These are phyloP conservation scores for Candida succiphila DNA, from an alignment of 805 yeast genomes.

Conservation along the genomic window DNA sequence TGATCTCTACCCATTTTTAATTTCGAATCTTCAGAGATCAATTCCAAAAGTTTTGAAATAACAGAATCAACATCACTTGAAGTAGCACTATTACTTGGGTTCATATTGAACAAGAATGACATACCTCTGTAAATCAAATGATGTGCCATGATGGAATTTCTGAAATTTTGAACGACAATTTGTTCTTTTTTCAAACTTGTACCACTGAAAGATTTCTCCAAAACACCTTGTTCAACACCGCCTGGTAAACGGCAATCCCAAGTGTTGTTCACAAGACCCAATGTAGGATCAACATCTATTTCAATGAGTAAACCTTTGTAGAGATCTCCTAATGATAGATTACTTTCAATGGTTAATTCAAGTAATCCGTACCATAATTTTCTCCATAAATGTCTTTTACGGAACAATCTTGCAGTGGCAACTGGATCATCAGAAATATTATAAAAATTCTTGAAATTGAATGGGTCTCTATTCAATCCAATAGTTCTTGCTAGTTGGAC, in stretches of 20 bases:
- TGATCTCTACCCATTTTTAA: constrained; percentile 15
- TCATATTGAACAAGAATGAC: constrained; percentile 24
- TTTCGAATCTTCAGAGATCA: constrained; percentile 20
- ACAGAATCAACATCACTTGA: constrained; percentile 20
- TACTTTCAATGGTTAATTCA: constrained; percentile 22
- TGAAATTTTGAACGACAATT: constrained; percentile 36
- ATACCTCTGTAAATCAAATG: constrained; percentile 29
- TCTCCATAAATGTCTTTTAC: constrained; percentile 29
- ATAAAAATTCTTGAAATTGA: constrained; percentile 26
- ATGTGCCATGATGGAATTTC: constrained; percentile 36
- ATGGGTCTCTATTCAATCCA: constrained; percentile 40
- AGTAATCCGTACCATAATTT: constrained; percentile 28
- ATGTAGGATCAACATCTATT: constrained; percentile 24
- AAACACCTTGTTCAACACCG: constrained; percentile 25
- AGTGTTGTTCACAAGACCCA: constrained; percentile 20
- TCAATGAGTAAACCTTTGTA: constrained; percentile 26
- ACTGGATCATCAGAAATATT: constrained; percentile 17
- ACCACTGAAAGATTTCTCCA: constrained; percentile 23
- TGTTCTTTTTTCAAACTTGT: constrained; percentile 27
- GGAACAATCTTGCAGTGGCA: constrained; percentile 20
- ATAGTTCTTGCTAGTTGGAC: constrained; percentile 35
- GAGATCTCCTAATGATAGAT: constrained; percentile 26
- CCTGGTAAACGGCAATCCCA: constrained; percentile 31
- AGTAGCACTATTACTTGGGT: constrained; percentile 25
- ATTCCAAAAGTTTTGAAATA: constrained; percentile 18